Percentiles rank a stretch among this genome's conserved stretches.
phyloP scores from a whole-genome alignment of 345 rosid species.

The Rhodamnia argentea region DNA sequence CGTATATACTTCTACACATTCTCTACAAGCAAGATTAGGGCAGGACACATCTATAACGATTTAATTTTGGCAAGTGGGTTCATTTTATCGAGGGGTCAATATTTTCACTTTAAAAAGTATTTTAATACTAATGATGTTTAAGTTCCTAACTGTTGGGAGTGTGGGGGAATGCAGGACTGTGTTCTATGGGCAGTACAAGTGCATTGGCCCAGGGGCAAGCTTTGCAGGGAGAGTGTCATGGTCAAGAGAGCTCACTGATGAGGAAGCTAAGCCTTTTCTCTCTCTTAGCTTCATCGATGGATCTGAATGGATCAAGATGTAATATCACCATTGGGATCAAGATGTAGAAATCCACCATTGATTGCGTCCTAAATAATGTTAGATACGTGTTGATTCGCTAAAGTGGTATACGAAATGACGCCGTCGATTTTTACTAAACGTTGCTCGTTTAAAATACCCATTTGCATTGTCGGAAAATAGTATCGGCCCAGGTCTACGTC shows the following conservation, averaged over 20 bases:
- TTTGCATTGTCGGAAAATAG: neutral
- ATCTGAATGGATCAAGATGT: constrained; percentile 70
- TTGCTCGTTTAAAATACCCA: neutral
- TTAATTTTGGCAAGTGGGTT: neutral
- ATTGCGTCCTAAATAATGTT: neutral
- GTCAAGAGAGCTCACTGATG: constrained; percentile 81
- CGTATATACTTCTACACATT: neutral
- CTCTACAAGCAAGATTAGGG: neutral
- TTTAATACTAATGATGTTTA: neutral
- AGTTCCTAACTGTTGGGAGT: neutral
- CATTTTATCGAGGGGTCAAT: neutral
- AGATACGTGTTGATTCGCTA: neutral
- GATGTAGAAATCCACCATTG: neutral
- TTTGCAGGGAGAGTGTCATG: constrained; percentile 84
- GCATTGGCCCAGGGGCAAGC: constrained; percentile 79
- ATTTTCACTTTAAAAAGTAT: neutral
- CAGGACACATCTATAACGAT: no score
- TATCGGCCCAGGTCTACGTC: neutral
- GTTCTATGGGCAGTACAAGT: constrained; percentile 91
- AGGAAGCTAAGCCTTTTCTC: constrained; percentile 85
- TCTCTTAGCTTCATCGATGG: constrained; percentile 80
- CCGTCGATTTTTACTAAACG: neutral
- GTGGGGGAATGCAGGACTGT: constrained; percentile 63
- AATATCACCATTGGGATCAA: constrained; percentile 1
- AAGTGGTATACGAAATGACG: neutral